Base-by-base conservation (phyloP, 1,284 basidiomycete genomes). In the Trichosporon coremiiforme region DNA sequence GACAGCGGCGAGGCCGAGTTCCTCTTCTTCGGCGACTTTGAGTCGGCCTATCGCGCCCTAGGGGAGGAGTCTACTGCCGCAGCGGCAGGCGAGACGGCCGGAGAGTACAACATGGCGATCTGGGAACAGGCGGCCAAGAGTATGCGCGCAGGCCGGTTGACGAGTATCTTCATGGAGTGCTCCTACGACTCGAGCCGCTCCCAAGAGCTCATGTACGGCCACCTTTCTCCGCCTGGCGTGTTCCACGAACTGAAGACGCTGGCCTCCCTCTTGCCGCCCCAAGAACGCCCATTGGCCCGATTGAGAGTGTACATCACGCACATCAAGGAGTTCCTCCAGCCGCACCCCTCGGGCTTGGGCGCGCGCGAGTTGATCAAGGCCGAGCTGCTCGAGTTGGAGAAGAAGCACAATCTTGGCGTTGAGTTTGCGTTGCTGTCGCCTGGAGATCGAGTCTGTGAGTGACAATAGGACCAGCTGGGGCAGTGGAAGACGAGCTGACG, bases 131-230 rank as follows among this genome's bases (percentile, higher is more conserved):
- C 83, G 1, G 80, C 80, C 0, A 65, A 68, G 17, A 75, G 74
- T 29, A 80, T 77, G 70, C 66, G 69, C 13, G 63, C 74, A 13
- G 80, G 80, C 5, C 73, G 72, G 5, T 70, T 84, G 20, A 74
- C 75, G 4, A 80, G 75, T 0, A 71, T 84, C 9, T 84, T 84
- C 74, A 80, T 84, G 63, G 83, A 84, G 78, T 84, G 83, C 74
- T 83, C 82, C 0, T 84, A 84, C 60, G 77, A 80, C 45, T 77
- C 77, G 3, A 72, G 77, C 1, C 74, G 82, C 53, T 77, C 79
- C 2, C 72, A 74, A 12, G 70, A 76, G 60, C 67, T 80, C 15
- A 80, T 83, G 80, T 84, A 78, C 66, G 83, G 83, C 2, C 83
- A 84, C 64, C 68, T 84, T 9, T 78, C 74, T 2, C 82, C 83